Conservation (phyloP, 2,329 filamentous ascomycete species). For the Zymoseptoria passerinii region DNA sequence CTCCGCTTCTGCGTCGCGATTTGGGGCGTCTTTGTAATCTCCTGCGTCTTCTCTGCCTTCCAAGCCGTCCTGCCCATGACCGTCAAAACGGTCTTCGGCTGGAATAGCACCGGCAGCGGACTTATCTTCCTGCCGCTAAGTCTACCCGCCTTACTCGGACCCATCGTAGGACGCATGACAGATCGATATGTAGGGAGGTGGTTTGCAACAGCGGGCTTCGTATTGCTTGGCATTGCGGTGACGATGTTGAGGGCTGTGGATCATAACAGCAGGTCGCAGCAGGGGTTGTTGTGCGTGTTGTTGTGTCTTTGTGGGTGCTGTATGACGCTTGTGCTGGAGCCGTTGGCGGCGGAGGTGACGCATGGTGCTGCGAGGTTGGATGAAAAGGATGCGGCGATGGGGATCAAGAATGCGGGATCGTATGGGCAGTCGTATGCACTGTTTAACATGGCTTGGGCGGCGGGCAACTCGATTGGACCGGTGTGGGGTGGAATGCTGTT, state of each 20-base stretch:
- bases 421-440: conserved; percentile 48
- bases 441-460: conserved; percentile 23
- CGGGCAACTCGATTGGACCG: conserved; percentile 19
- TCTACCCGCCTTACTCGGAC: conserved; percentile 17
- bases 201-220: conserved; percentile 13
- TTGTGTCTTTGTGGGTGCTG: conserved; percentile 13
- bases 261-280: conserved; percentile 7
- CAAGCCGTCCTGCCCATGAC: conserved; percentile 17
- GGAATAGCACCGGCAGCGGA: conserved; percentile 14
- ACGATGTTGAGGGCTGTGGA: conserved; percentile 14
- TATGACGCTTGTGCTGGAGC: conserved; percentile 15
- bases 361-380: conserved; percentile 11
- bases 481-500: conserved; percentile 20
- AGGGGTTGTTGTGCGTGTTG: conserved; percentile 14
- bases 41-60: conserved; percentile 14
- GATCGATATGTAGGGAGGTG: conserved; percentile 17
- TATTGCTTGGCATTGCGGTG: conserved; percentile 8
- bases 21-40: conserved; percentile 17
- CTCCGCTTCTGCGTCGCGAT: conserved; percentile 14
- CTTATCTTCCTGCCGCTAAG: conserved; percentile 21
- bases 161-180: conserved; percentile 13
- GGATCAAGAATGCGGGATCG: conserved; percentile 8
- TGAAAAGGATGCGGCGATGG: conserved; percentile 4
- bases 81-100: conserved; percentile 14
- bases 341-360: conserved; percentile 18